Base-by-base conservation (phyloP, 805 yeast genomes). In the Wickerhamomyces kurtzmanii region DNA sequence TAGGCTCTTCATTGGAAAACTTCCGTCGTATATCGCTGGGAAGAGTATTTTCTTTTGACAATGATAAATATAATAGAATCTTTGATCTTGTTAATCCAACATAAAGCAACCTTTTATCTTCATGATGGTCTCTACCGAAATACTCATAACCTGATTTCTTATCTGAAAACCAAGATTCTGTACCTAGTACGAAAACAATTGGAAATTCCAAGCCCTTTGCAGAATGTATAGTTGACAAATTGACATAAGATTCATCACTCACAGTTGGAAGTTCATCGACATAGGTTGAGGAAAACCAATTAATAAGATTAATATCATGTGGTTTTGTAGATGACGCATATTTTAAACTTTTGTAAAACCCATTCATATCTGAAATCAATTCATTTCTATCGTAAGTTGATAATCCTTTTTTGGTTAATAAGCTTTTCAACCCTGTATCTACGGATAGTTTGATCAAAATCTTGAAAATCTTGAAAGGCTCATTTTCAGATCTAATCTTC, bases 191-290 rank as follows among this genome's bases (percentile, higher is more conserved):
- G 47, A 79, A 78, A 2, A 76, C 84, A 9, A 77, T 58, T 0
- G 86, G 85, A 39, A 72, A 78, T 36, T 80, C 86, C 5, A 78
- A 47, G 0, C 91, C 89, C 39, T 81, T 81, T 1, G 87, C 73
- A 1, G 82, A 62, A 47, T 81, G 89, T 2, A 81, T 68, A 0
- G 89, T 81, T 0, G 85, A 72, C 2, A 79, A 38, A 28, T 71
- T 72, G 6, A 79, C 53, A 12, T 59, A 45, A 22, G 48, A 34
- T 33, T 53, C 34, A 29, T 44, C 24, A 37, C 47, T 24, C 26
- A 39, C 13, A 31, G 39, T 19, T 40, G 62, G 36, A 28, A 47
- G 21, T 15, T 53, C 40, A 14, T 52, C 55, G 26, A 38, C 33
- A 31, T 53, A 49, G 9, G 50, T 47, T 12, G 49, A 53, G 7